Evolutionary conservation across 176 grass and related monocot species (phyloP).

Genomic region (Tillandsia leiboldiana): DNA sequence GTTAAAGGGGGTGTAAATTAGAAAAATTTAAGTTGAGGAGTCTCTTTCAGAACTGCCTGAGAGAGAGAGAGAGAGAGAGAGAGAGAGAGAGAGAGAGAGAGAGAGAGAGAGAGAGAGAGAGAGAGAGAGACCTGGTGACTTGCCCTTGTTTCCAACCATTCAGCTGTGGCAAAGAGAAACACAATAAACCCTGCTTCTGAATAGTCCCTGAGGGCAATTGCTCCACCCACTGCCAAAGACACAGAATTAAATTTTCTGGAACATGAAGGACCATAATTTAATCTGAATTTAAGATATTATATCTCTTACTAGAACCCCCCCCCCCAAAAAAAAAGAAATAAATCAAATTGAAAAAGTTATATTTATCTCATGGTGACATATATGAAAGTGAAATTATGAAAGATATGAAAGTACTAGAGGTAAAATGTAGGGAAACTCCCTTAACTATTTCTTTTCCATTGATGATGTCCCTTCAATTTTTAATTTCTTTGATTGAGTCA

Average conservation of each 20-base stretch:
- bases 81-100: slow-evolving; percentile 18
- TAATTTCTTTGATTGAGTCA: too few relatives aligned
- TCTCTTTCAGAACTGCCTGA: not conserved
- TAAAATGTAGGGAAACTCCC: too few relatives aligned
- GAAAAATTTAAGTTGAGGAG: too few relatives aligned
- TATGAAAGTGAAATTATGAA: not conserved
- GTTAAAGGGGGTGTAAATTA: too few relatives aligned
- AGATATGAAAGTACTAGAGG: not conserved
- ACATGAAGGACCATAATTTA: too few relatives aligned
- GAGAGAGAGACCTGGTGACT: slow-evolving; percentile 45
- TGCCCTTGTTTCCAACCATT: slow-evolving; percentile 84
- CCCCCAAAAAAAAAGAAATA: slow-evolving; percentile 1
- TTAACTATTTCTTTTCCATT: too few relatives aligned
- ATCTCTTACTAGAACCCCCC: too few relatives aligned
- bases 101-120: slow-evolving; percentile 6
- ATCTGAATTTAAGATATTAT: too few relatives aligned
- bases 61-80: slow-evolving; percentile 17
- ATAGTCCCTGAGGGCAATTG: slow-evolving; percentile 77
- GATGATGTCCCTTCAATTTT: too few relatives aligned
- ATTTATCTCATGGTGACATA: slow-evolving; percentile 3
- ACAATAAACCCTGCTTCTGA: slow-evolving; percentile 85
- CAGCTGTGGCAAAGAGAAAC: slow-evolving; percentile 81
- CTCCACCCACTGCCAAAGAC: slow-evolving; percentile 55
- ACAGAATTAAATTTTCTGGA: too few relatives aligned
- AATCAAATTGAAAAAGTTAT: slow-evolving; percentile 7